Evolutionary conservation across 306 rosid species (phyloP).

Genomic region (Rosa multiflora): DNA sequence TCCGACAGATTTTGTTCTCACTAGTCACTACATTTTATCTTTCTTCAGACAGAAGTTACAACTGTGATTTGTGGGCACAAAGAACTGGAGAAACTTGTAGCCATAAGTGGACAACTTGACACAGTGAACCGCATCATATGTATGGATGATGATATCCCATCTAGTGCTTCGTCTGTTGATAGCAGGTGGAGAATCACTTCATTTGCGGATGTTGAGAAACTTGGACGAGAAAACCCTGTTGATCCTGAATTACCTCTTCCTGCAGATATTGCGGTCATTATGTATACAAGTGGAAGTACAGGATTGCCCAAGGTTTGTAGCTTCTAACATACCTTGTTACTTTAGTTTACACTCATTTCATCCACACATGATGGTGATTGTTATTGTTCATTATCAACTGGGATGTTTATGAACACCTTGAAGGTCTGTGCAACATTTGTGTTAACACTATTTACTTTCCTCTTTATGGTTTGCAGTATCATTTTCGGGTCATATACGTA

Average conservation of each 20-base stretch:
- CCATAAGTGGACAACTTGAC: constrained; percentile 75
- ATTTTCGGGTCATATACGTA: not conserved
- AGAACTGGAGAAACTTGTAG: constrained; percentile 68
- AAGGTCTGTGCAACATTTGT: not conserved
- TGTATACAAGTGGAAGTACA: constrained; percentile 99
- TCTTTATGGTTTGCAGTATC: not conserved
- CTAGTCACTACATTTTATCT: constrained; percentile 19
- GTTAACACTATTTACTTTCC: not conserved
- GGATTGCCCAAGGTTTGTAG: constrained; percentile 91
- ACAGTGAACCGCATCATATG: constrained; percentile 78
- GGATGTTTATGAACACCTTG: not conserved
- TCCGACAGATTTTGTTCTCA: constrained; percentile 3
- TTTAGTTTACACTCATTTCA: not conserved
- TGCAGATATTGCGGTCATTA: constrained; percentile 89
- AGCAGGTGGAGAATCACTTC: constrained; percentile 58
- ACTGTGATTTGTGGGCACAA: constrained; percentile 89
- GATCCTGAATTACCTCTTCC: constrained; percentile 81
- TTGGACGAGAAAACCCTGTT: constrained; percentile 60
- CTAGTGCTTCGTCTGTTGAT: constrained; percentile 45
- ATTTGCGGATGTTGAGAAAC: constrained; percentile 61
- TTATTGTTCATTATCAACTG: constrained; percentile 12
- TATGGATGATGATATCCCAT: constrained; percentile 66
- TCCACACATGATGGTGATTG: constrained; percentile 19
- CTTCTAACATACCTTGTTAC: constrained; percentile 24
- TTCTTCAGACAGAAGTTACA: constrained; percentile 81